Conservation (phyloP, 192 early-diverging fungal species). For the Lobulomyces angularis region DNA sequence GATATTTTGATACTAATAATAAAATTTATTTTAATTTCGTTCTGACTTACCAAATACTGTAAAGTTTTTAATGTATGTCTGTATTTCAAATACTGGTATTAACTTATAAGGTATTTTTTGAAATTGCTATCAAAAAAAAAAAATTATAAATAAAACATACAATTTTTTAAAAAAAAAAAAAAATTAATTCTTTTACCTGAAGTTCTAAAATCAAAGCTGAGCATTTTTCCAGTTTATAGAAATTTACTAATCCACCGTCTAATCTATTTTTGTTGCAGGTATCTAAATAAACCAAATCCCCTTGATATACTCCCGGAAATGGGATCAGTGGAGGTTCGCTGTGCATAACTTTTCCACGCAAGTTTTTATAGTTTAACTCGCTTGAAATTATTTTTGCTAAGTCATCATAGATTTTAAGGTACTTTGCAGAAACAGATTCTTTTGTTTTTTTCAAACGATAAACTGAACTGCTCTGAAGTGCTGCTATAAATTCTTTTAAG, state of each 20-base stretch:
- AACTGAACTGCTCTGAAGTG: slow-evolving; percentile 33
- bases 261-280: slow-evolving; percentile 34
- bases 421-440: slow-evolving; percentile 26
- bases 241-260: slow-evolving; percentile 37
- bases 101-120: too few species aligned
- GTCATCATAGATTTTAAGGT: slow-evolving; percentile 30
- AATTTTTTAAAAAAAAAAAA: background rate
- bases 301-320: slow-evolving; percentile 45
- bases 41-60: too few species aligned
- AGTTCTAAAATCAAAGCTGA: slow-evolving; percentile 37
- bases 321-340: slow-evolving; percentile 43
- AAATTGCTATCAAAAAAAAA: too few species aligned
- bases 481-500: slow-evolving; percentile 43
- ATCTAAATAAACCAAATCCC: slow-evolving; percentile 45
- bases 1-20: too few species aligned
- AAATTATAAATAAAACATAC: too few species aligned
- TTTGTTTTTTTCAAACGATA: slow-evolving; percentile 46
- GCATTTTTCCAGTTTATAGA: slow-evolving; percentile 41
- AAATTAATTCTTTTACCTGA: slow-evolving; percentile 21
- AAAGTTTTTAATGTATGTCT: too few species aligned
- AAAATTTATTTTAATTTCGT: too few species aligned
- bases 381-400: slow-evolving; percentile 27
- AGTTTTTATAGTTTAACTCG: slow-evolving; percentile 43
- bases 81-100: too few species aligned
- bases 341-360: slow-evolving; percentile 32